Percentiles rank a stretch among this genome's conserved stretches.
Conservation (phyloP, 805 yeast genomes). For the Myxozyma lipomycoides region DNA sequence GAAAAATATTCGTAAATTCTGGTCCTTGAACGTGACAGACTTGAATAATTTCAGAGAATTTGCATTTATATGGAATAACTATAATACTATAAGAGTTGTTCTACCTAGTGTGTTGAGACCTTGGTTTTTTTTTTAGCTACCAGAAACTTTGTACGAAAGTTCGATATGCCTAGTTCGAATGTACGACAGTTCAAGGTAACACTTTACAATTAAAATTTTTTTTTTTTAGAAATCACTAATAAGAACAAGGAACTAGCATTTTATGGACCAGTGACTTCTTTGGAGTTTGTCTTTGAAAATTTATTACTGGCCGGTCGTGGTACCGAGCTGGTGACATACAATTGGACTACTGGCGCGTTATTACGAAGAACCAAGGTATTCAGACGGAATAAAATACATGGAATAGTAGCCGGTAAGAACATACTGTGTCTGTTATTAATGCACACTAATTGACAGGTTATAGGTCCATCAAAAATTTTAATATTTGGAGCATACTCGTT, state of each 20-base stretch:
- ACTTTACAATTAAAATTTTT: not conserved
- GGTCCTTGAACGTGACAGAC: no score
- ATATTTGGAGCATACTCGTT: constrained; percentile 75
- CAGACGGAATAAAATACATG: constrained; percentile 75
- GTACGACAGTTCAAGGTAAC: not conserved
- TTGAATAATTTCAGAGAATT: no score
- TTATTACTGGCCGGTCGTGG: constrained; percentile 66
- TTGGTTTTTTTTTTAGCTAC: no score
- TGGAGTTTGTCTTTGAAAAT: constrained; percentile 43
- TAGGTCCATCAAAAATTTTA: constrained; percentile 36
- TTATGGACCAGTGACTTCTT: constrained; percentile 69
- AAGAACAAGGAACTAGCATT: constrained; percentile 10
- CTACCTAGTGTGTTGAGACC: no score
- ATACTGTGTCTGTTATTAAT: constrained; percentile 19
- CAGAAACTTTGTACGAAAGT: no score
- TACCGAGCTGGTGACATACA: constrained; percentile 55
- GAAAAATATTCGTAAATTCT: no score
- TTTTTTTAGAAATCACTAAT: not conserved
- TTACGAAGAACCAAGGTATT: constrained; percentile 49
- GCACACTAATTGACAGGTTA: not conserved
- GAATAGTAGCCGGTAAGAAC: constrained; percentile 45
- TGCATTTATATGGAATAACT: no score
- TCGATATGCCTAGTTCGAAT: not conserved
- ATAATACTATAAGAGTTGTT: no score
- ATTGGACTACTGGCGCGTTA: constrained; percentile 42